phyloP scores from a whole-genome alignment of 163 green algal genomes.

The Prototheca cutis region DNA sequence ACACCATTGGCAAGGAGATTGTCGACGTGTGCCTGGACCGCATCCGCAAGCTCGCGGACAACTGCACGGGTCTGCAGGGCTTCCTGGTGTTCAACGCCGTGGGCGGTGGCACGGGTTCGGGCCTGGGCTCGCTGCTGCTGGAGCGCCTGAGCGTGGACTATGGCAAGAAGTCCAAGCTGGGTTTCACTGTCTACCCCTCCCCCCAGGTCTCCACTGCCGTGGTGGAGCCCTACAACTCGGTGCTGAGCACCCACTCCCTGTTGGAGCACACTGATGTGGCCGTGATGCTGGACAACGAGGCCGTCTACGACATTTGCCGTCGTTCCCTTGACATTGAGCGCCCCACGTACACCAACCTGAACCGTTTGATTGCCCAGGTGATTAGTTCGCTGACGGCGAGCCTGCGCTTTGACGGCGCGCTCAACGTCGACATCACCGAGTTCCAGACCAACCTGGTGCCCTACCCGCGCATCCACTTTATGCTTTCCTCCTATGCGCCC shows the following conservation, averaged over 20 bases:
- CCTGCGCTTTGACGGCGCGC: slow-evolving; percentile 93
- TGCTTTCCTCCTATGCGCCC: slow-evolving; percentile 95
- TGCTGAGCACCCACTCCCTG: slow-evolving; percentile 97
- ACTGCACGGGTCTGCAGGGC: slow-evolving; percentile 98
- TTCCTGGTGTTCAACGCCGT: slow-evolving; percentile 99
- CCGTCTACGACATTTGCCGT: slow-evolving; percentile 98
- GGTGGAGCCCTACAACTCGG: slow-evolving; percentile 98
- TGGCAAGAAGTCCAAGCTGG: slow-evolving; percentile 99
- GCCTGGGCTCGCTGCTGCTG: slow-evolving; percentile 89
- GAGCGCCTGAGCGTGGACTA: slow-evolving; percentile 95
- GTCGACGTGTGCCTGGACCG: slow-evolving; percentile 95
- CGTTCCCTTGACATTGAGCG: slow-evolving; percentile 97
- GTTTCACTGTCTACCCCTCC: slow-evolving; percentile 96
- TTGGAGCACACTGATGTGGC: slow-evolving; percentile 99
- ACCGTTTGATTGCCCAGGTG: slow-evolving; percentile 89
- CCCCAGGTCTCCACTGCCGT: slow-evolving; percentile 96
- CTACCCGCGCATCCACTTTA: slow-evolving; percentile 99
- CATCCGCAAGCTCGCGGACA: slow-evolving; percentile 98
- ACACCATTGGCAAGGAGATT: slow-evolving; percentile 95
- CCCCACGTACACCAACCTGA: slow-evolving; percentile 99
- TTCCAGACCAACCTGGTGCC: slow-evolving; percentile 99
- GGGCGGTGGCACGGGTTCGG: slow-evolving; percentile 92
- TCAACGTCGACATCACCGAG: slow-evolving; percentile 99
- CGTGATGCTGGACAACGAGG: slow-evolving; percentile 98
- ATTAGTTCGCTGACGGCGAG: slow-evolving; percentile 97